Base-by-base conservation (phyloP, 108 stramenopile genomes). In the Cyclotella sp. region DNA sequence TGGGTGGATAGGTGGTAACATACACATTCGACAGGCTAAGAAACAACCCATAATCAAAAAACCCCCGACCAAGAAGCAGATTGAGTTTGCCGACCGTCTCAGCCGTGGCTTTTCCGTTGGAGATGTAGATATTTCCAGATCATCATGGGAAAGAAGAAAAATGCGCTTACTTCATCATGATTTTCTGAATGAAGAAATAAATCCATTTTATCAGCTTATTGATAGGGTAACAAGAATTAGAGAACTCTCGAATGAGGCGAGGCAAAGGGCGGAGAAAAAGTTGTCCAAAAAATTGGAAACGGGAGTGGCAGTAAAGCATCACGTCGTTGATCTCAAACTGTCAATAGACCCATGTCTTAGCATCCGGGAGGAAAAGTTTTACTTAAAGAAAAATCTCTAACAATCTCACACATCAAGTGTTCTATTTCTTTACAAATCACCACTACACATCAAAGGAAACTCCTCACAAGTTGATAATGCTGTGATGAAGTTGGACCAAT, bases 71-170 rank as follows among this genome's bases (percentile, higher is more conserved):
- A 65, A 76, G 55, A 77, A 86, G 30, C 86, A 86, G 59, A 47
- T 84, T 13, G 83, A 81, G 29, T 82, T 63, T 62, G 83, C 86
- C n/a, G 83, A 84, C 26, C 71, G 86, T 16, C 70, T 86, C 0
- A 81, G 75, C 47, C 67, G 45, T 28, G 86, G 86, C 11, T 82
- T 75, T 70, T 83, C 77, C 34, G 76, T 74, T 34, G 85, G 78
- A 30, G 72, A 79, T 44, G 66, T 58, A 0, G 47, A 62, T 11
- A 67, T 59, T n/a, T 28, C 49, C 29, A 55, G 40, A 16, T n/a
- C 51, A 0, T 47, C 55, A 30, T 24, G 45, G 40, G 59, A 60
- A 8, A 51, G 46, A 60, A 70, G 62, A 46, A 75, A 70, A 42
- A 49, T 52, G 28, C 62, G 68, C 27, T 30, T 75, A 5, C 46